These are phyloP conservation scores for Rubia peregrina DNA, from an alignment of 305 asterid species.

Conservation along the genomic window DNA sequence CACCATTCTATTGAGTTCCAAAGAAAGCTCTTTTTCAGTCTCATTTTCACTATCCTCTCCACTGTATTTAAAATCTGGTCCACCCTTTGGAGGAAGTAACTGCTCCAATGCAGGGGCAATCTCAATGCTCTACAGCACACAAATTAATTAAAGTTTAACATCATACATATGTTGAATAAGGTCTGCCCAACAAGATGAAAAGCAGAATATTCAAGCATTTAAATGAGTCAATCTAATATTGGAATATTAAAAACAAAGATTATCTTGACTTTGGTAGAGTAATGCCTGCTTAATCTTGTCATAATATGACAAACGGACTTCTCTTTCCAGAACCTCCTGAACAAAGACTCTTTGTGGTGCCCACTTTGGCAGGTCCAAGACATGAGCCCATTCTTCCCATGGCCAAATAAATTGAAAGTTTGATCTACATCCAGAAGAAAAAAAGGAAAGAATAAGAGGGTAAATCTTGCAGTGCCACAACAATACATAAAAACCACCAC, in stretches of 20 bases:
- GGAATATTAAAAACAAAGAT: constrained; percentile 1
- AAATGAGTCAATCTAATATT: not conserved
- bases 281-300: constrained; percentile 93
- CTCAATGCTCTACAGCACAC: constrained; percentile 70
- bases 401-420: constrained; percentile 99
- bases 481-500: not conserved
- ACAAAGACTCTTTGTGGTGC: constrained; percentile 97
- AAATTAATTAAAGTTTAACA: constrained; percentile 15
- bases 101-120: constrained; percentile 93
- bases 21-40: constrained; percentile 65
- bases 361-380: constrained; percentile 96
- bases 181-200: not conserved
- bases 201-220: not conserved
- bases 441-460: constrained; percentile 10
- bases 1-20: constrained; percentile 75
- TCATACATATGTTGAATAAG: not conserved
- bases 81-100: constrained; percentile 90
- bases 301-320: constrained; percentile 94
- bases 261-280: not conserved
- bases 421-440: constrained; percentile 50
- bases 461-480: constrained; percentile 12
- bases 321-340: constrained; percentile 98
- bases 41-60: constrained; percentile 57
- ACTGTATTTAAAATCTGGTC: constrained; percentile 59
- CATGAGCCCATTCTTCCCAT: constrained; percentile 99